Evolutionary conservation across 164 flowering plant genomes (phyloP).

Genomic region (Aristolochia contorta): DNA sequence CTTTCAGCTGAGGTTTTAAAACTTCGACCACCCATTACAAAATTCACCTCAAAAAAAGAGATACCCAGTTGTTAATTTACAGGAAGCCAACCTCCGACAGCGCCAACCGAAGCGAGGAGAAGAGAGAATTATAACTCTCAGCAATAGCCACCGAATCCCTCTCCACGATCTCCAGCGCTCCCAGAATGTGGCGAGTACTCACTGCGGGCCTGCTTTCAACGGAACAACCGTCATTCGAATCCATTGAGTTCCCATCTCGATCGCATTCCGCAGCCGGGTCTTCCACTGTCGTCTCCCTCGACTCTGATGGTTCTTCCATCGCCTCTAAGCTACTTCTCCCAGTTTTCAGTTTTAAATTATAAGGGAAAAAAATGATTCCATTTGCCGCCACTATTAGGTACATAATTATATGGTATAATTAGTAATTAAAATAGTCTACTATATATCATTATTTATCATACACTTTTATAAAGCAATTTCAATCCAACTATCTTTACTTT

Average conservation of each 20-base stretch:
- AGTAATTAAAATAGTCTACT: too few relatives aligned
- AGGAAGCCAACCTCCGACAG: constrained; percentile 48
- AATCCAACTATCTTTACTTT: too few relatives aligned
- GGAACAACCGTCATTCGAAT: background rate
- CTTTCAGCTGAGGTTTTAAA: too few relatives aligned
- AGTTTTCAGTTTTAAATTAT: too few relatives aligned
- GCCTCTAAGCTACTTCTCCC: background rate
- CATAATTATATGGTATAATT: too few relatives aligned
- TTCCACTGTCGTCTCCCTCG: constrained; percentile 5
- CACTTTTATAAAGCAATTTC: too few relatives aligned
- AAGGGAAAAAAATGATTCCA: too few relatives aligned
- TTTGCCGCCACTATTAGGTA: too few relatives aligned
- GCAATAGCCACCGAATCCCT: constrained; percentile 83
- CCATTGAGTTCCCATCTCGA: constrained; percentile 1
- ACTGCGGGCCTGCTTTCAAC: constrained; percentile 7
- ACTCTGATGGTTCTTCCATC: background rate
- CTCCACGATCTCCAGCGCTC: constrained; percentile 70
- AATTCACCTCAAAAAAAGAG: too few relatives aligned
- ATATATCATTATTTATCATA: too few relatives aligned
- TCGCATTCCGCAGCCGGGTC: constrained; percentile 1
- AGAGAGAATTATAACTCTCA: constrained; percentile 80
- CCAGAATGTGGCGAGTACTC: constrained; percentile 35
- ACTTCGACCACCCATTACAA: too few relatives aligned
- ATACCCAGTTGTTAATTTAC: background rate
- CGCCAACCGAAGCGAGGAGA: constrained; percentile 74